Base-by-base conservation (phyloP, 768 basidiomycete species). In the Pisolithus microcarpus region DNA sequence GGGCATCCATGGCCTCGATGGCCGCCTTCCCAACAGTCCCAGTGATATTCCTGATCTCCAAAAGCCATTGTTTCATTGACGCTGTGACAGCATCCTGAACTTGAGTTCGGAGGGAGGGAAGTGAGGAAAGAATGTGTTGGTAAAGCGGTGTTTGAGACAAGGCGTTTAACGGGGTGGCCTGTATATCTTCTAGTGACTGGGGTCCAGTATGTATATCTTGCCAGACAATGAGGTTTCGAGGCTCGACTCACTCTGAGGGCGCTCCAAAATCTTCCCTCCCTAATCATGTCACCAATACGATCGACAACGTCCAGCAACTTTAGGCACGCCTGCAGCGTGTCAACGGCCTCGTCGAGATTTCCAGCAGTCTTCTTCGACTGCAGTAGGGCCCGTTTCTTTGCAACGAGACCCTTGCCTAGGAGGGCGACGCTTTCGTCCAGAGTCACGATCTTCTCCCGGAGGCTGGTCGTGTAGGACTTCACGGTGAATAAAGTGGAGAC, bases 401-500 rank as follows among this genome's bases (percentile, higher is more conserved):
- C 90, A 24, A 92, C 90, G 13, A 98, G 75, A 49, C 84, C 82
- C 40, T 80, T 79, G 7, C 96, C 96, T 3, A 95, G 81, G 65
- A 92, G 84, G 7, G 88, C 84, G 46, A 98, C 91, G 57, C 84
- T 90, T 24, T 80, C 73, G 68, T 99, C 95, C 44, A 98, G 73
- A 44, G 87, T 79, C n/a, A 82, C 79, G 55, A 98, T 96, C 62
- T 85, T 89, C 61, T 95, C 85, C 61, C 90, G 85, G 61, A 99
- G 82, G 68, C 86, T 91, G 58, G 87, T 90, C 36, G 96, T 98
- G 62, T 96, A 97, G 18, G 93, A 91, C 67, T 97, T 87, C 65
- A 99, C 91, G 43, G 87, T 86, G 69, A 97, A 87, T 55, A 99
- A 76, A 3, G 93, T 97, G n/a, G 92, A 91, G 15, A 97, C 93